Conservation (phyloP, 495 filamentous ascomycete genomes). For the Paragyromitra xinjiangensis region DNA sequence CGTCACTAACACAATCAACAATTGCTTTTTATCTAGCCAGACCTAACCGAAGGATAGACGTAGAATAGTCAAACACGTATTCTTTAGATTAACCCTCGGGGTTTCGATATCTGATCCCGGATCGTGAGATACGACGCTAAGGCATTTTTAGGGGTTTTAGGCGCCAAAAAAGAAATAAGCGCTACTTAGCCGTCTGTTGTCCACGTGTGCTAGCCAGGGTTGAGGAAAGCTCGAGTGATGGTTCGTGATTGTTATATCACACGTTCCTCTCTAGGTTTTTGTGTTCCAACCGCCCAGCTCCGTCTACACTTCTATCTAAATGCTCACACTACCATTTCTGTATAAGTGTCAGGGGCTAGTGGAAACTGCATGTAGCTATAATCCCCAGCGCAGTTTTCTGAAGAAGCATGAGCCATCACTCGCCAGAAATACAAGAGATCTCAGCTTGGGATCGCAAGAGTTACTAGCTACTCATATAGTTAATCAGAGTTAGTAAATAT, state of each 20-base stretch:
- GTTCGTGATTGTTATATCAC: background rate
- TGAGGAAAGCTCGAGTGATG: slow-evolving; percentile 13
- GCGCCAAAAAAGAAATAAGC: background rate
- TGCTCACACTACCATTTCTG: background rate
- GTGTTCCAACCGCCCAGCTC: background rate
- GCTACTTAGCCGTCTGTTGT: background rate
- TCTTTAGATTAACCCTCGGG: background rate
- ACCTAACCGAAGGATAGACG: background rate
- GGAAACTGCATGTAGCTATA: background rate
- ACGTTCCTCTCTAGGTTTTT: background rate
- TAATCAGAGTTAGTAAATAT: background rate
- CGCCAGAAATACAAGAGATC: background rate
- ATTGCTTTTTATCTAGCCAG: background rate
- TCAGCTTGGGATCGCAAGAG: background rate
- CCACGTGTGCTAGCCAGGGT: no score
- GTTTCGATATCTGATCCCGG: background rate
- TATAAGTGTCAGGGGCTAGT: background rate
- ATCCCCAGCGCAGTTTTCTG: background rate
- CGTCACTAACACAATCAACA: background rate
- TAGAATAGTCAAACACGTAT: background rate
- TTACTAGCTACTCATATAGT: background rate
- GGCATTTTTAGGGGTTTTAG: background rate
- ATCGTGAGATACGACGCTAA: background rate
- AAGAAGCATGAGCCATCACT: slow-evolving; percentile 28
- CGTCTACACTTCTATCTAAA: background rate